These are phyloP conservation scores for Fusarium piperis DNA, from an alignment of 2,329 filamentous ascomycete genomes.

Conservation along the genomic window DNA sequence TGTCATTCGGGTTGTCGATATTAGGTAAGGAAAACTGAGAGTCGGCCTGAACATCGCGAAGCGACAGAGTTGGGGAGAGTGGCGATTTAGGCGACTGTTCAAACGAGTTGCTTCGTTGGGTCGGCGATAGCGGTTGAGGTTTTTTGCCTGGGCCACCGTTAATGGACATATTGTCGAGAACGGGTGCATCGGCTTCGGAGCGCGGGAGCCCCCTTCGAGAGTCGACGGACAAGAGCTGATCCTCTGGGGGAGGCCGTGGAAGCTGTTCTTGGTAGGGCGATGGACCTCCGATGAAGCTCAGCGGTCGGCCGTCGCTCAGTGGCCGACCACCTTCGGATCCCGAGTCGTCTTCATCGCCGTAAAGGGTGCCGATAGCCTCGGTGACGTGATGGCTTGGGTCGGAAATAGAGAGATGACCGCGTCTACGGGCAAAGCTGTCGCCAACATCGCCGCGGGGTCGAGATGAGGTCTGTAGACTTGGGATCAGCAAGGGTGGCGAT, in stretches of 20 bases:
- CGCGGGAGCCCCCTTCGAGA: conserved; percentile 55
- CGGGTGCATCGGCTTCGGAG: conserved; percentile 57
- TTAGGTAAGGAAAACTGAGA: conserved; percentile 84
- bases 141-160: conserved; percentile 52
- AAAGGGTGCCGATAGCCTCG: conserved; percentile 90
- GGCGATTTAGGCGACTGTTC: conserved; percentile 56
- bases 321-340: conserved; percentile 68
- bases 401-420: conserved; percentile 75
- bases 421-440: conserved; percentile 66
- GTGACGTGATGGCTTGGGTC: conserved; percentile 95
- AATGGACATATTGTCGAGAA: conserved; percentile 40
- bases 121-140: conserved; percentile 54
- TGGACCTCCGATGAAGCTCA: conserved; percentile 74
- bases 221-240: conserved; percentile 48
- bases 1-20: conserved; percentile 87
- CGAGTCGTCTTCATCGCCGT: conserved; percentile 78
- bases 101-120: conserved; percentile 53
- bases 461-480: conserved; percentile 62
- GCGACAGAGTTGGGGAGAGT: conserved; percentile 62
- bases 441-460: conserved; percentile 65
- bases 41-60: conserved; percentile 66
- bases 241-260: conserved; percentile 45
- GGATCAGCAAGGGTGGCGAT: conserved; percentile 38
- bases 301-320: conserved; percentile 72
- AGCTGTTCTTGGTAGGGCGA: conserved; percentile 64